Evolutionary conservation across 2,329 filamentous ascomycete species (phyloP).

Genomic region (Daldinia sp.): DNA sequence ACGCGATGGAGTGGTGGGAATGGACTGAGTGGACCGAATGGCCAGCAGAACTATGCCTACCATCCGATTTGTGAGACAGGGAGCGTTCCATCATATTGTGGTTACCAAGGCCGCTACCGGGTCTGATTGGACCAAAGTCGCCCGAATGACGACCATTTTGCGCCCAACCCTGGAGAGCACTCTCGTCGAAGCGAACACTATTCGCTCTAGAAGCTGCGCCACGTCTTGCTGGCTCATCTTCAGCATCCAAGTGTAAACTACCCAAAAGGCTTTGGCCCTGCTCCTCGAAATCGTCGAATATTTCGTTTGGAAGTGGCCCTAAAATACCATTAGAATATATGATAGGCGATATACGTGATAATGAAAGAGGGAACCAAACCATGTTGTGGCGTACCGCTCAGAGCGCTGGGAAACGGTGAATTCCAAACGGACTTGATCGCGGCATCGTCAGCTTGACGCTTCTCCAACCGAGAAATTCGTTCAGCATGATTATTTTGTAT

Average conservation of each 20-base stretch:
- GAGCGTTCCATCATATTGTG: constrained; percentile 88
- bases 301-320: constrained; percentile 83
- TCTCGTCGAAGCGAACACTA: constrained; percentile 97
- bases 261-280: constrained; percentile 81
- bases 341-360: not conserved
- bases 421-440: constrained; percentile 88
- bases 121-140: constrained; percentile 80
- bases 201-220: constrained; percentile 92
- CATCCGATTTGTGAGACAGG: constrained; percentile 94
- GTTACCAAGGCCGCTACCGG: constrained; percentile 79
- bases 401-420: constrained; percentile 87
- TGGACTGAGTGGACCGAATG: constrained; percentile 74
- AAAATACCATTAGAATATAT: constrained; percentile 38
- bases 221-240: constrained; percentile 84
- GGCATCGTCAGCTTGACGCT: constrained; percentile 72
- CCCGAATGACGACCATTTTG: constrained; percentile 83
- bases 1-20: constrained; percentile 74
- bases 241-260: constrained; percentile 83
- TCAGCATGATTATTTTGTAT: constrained; percentile 70
- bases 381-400: constrained; percentile 85
- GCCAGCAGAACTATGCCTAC: constrained; percentile 90
- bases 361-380: constrained; percentile 63
- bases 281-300: constrained; percentile 91
- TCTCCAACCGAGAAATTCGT: constrained; percentile 68
- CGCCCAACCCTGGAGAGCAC: constrained; percentile 88